Percentiles rank a stretch among this genome's conserved stretches.
Conservation (phyloP, 306 rosid species). For the Datisca glomerata region DNA sequence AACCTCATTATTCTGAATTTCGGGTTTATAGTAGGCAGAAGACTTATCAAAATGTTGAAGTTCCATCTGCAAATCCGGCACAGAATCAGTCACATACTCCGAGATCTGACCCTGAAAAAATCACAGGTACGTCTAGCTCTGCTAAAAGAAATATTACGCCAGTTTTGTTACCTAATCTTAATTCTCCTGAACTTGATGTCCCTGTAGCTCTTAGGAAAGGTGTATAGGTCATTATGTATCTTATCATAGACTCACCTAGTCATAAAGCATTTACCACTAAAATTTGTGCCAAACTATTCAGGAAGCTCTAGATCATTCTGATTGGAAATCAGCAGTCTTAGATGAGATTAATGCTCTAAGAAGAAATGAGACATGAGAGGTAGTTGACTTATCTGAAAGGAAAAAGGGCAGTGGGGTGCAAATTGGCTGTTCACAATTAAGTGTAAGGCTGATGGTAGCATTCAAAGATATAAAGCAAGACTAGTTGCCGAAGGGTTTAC, state of each 20-base stretch:
- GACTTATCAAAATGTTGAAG: too few species aligned
- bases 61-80: neutral
- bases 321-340: too few species aligned
- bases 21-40: too few species aligned
- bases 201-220: slow-evolving; percentile 2
- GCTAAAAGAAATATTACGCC: too few species aligned
- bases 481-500: too few species aligned
- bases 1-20: too few species aligned
- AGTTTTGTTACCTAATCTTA: too few species aligned
- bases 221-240: neutral
- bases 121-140: neutral
- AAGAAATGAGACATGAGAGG: neutral
- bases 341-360: too few species aligned
- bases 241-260: neutral
- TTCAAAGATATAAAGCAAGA: too few species aligned
- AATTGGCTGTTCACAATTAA: too few species aligned
- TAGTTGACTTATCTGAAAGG: neutral
- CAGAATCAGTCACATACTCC: neutral
- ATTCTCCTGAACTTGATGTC: neutral
- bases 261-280: neutral
- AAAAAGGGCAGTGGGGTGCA: neutral
- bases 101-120: neutral
- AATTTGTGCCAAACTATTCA: neutral
- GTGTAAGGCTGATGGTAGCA: too few species aligned
- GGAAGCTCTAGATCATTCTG: too few species aligned